Conservation (phyloP, 352 stramenopile species). For the Thalassiosira ordinaria region DNA sequence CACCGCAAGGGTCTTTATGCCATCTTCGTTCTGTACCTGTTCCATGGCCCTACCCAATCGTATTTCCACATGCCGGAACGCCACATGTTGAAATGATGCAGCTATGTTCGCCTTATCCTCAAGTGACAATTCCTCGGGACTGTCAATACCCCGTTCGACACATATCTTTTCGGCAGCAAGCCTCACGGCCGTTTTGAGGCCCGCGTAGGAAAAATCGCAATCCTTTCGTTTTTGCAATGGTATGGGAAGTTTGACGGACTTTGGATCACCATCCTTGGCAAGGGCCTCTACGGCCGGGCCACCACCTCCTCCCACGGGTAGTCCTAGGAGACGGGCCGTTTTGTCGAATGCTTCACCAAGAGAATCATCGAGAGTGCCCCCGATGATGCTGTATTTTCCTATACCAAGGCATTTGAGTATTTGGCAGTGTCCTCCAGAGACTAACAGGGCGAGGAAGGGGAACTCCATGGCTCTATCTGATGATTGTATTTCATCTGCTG, state of each 20-base stretch:
- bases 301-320: constrained; percentile 88
- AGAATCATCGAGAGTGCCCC: constrained; percentile 97
- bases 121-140: constrained; percentile 56
- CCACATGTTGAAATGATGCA: constrained; percentile 93
- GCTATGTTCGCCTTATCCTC: constrained; percentile 89
- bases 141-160: constrained; percentile 60
- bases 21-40: constrained; percentile 83
- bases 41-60: constrained; percentile 90
- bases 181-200: constrained; percentile 95
- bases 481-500: constrained; percentile 22
- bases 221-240: constrained; percentile 89
- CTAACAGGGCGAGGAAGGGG: constrained; percentile 96
- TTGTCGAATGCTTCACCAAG: constrained; percentile 99
- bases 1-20: constrained; percentile 91
- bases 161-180: constrained; percentile 76
- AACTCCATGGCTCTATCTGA: constrained; percentile 86
- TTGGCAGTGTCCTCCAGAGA: constrained; percentile 98
- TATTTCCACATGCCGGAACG: constrained; percentile 90
- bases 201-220: constrained; percentile 98
- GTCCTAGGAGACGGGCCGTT: constrained; percentile 93
- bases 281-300: constrained; percentile 94
- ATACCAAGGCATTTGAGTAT: constrained; percentile 93
- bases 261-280: constrained; percentile 90
- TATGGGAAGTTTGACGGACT: constrained; percentile 90
- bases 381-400: constrained; percentile 92